A percentile compares a stretch with the other conserved stretches of the same genome.
These are phyloP conservation scores for Blastobotrys terrestris DNA, from an alignment of 805 yeast species.

Conservation along the genomic window DNA sequence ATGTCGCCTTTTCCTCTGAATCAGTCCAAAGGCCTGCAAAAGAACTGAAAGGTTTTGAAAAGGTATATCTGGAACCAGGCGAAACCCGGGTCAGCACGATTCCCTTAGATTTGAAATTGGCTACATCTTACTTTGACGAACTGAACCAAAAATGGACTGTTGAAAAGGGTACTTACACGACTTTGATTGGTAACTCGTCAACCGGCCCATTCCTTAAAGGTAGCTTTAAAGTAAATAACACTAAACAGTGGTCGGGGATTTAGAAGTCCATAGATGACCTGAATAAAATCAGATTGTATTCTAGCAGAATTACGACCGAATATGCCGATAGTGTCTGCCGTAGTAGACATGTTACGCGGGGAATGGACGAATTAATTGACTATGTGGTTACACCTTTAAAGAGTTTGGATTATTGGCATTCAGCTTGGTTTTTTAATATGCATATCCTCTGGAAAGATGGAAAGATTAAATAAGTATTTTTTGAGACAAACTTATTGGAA, in stretches of 20 bases:
- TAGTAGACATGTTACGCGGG: too few relatives aligned
- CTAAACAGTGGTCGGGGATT: background rate
- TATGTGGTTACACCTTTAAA: too few relatives aligned
- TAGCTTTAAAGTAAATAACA: background rate
- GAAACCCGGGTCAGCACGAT: constrained; percentile 35
- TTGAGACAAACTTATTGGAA: too few relatives aligned
- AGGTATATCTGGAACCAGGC: constrained; percentile 41
- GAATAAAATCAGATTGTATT: too few relatives aligned
- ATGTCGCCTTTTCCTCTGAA: constrained; percentile 30
- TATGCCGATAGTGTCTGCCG: too few relatives aligned
- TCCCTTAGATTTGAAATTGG: constrained; percentile 39
- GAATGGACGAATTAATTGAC: too few relatives aligned
- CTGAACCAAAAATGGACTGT: constrained; percentile 43
- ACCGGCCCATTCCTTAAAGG: background rate
- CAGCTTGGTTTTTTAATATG: too few relatives aligned
- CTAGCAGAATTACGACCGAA: too few relatives aligned
- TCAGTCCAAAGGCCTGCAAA: constrained; percentile 44
- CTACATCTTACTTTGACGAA: constrained; percentile 48
- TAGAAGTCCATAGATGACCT: background rate
- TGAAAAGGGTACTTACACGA: constrained; percentile 44
- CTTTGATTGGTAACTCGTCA: constrained; percentile 4
- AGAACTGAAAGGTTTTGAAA: constrained; percentile 54
- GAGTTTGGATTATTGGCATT: too few relatives aligned
- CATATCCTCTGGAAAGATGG: too few relatives aligned
- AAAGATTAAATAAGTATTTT: too few relatives aligned